A percentile compares a stretch with the other conserved stretches of the same genome.
phyloP scores from a whole-genome alignment of 2,329 filamentous ascomycete genomes.

The Paecilomyces dactylethromorphus region DNA sequence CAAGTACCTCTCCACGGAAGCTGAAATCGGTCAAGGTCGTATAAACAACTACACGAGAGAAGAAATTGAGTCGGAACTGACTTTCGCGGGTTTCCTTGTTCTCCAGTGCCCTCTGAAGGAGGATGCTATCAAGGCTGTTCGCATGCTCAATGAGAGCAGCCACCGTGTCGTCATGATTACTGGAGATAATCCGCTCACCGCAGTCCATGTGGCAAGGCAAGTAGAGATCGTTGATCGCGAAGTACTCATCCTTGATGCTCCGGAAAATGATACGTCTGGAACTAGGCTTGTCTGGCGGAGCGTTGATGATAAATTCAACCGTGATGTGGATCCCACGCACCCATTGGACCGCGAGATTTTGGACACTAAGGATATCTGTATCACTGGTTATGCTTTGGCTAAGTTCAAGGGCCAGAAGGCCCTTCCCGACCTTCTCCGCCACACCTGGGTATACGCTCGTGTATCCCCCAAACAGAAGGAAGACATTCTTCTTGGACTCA shows the following conservation, averaged over 20 bases:
- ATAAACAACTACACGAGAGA: slow-evolving; percentile 95
- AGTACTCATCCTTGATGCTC: slow-evolving; percentile 87
- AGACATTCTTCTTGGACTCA: slow-evolving; percentile 91
- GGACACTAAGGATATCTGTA: slow-evolving; percentile 81
- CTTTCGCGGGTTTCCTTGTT: slow-evolving; percentile 92
- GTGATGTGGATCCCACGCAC: slow-evolving; percentile 76
- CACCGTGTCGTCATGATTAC: slow-evolving; percentile 99
- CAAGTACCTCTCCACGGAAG: slow-evolving; percentile 77
- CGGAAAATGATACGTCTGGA: slow-evolving; percentile 77
- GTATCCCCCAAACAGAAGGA: slow-evolving; percentile 99
- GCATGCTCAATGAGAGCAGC: slow-evolving; percentile 97
- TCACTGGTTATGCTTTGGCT: slow-evolving; percentile 87
- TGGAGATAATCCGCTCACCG: slow-evolving; percentile 93
- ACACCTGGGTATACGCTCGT: slow-evolving; percentile 96
- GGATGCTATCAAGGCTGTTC: slow-evolving; percentile 86
- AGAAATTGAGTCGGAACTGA: slow-evolving; percentile 75
- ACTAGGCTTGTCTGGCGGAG: slow-evolving; percentile 88
- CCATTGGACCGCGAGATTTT: slow-evolving; percentile 76
- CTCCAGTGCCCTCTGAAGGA: slow-evolving; percentile 94
- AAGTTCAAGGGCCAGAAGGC: slow-evolving; percentile 79
- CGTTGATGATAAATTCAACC: slow-evolving; percentile 81
- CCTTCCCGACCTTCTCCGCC: slow-evolving; percentile 69
- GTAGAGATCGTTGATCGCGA: slow-evolving; percentile 98
- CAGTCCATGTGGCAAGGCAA: slow-evolving; percentile 87
- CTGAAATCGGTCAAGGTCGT: slow-evolving; percentile 72